Base-by-base conservation (phyloP, 352 stramenopile species). In the Phytophthora fragariaefolia region DNA sequence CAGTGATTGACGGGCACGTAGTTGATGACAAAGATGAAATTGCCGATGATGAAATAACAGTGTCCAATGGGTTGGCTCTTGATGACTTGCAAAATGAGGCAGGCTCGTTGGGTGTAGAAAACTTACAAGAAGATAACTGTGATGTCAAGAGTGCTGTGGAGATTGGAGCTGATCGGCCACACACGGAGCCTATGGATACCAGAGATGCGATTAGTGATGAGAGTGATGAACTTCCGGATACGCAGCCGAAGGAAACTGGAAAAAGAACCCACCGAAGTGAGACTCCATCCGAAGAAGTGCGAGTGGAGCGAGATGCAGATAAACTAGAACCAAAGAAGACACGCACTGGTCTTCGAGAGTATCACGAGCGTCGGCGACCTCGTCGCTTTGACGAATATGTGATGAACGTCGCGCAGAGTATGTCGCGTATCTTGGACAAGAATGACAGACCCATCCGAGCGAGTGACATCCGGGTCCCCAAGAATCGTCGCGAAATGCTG, bases 251-350 rank as follows among this genome's bases (percentile, higher is more conserved):
- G 28, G 7, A 34, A 34, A 34, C 28, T 10, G 28, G 55, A 22
- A 66, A 66, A 30, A 47, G 58, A 12, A 66, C 48, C 4, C 48
- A 58, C 18, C 24, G 58, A 22, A 26, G 53, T 17, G 58, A 54
- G 26, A 66, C 34, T n/a, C 34, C 9, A 4, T 40, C 10, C 0
- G 34, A 40, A 40, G 12, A 40, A 18, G 34, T n/a, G 20, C 18
- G 48, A 10, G 49, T 66, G 0, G 49, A 66, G 49, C 26, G 15
- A 43, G 32, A 30, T 15, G 20, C 17, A 42, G 10, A 10, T 1
- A 53, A 59, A n/a, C 4, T 8, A 23, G 20, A 49, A 8, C 6
- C 20, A 1, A 66, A 59, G 8, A 28, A 22, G 23, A 66, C 30
- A 42, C 26, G 58, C n/a, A 38, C 40, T 27, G 49, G 49, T 24